A percentile compares a stretch with the other conserved stretches of the same genome.
Evolutionary conservation across 257 asterid genomes (phyloP).

Genomic region (Nicotiana obtusifolia): DNA sequence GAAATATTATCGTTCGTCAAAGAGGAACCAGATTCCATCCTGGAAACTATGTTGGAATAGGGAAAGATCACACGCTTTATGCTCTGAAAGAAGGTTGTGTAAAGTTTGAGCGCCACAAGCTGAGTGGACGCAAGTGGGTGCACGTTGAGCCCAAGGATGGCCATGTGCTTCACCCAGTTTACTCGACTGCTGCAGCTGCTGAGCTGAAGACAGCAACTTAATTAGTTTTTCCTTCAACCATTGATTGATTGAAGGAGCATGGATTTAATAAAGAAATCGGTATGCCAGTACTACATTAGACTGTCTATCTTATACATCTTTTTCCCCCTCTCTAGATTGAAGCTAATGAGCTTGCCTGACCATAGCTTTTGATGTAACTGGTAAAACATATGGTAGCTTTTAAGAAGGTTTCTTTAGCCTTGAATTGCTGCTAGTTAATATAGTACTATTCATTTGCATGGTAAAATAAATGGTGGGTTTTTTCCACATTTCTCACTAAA

Average conservation of each 20-base stretch:
- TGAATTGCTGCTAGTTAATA: too few species aligned
- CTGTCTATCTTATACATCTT: background rate
- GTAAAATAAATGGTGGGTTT: too few species aligned
- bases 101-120: conserved; percentile 69
- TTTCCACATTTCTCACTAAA: too few species aligned
- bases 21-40: conserved; percentile 96
- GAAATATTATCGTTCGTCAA: conserved; percentile 89
- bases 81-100: conserved; percentile 84
- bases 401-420: too few species aligned
- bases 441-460: too few species aligned
- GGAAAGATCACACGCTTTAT: conserved; percentile 84
- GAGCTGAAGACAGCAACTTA: conserved; percentile 43
- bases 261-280: background rate
- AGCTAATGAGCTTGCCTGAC: background rate
- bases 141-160: conserved; percentile 93
- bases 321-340: background rate
- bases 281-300: background rate
- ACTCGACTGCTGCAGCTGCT: conserved; percentile 33
- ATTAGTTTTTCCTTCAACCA: background rate
- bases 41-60: conserved; percentile 76
- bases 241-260: background rate
- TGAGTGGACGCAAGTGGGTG: conserved; percentile 89
- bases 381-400: too few species aligned
- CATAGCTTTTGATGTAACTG: too few species aligned
- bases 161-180: conserved; percentile 61